A percentile compares a stretch with the other conserved stretches of the same genome.
phyloP scores from a whole-genome alignment of 176 grass and related monocot species.

The Juncus effusus region DNA sequence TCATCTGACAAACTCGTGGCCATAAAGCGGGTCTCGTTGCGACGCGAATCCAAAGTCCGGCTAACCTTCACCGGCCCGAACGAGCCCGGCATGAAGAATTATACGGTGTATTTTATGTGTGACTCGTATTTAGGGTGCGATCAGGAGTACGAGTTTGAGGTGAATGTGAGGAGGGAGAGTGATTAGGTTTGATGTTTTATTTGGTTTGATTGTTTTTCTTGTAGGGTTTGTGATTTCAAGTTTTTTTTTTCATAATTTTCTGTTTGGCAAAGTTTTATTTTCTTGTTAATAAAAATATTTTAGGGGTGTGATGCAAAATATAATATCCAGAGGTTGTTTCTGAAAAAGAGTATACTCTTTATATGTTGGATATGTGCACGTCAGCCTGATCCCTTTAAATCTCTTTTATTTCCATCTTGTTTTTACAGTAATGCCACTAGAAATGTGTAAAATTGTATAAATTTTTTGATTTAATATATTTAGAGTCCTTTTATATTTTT shows the following conservation, averaged over 20 bases:
- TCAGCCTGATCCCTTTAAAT: constrained; percentile 16
- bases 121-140: constrained; percentile 90
- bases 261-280: neutral
- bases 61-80: constrained; percentile 57
- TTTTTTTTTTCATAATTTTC: too few relatives aligned
- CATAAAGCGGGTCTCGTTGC: constrained; percentile 73
- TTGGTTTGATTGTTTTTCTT: too few relatives aligned
- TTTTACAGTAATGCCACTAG: neutral
- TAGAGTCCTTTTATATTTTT: too few relatives aligned
- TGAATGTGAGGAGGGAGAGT: constrained; percentile 38
- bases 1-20: constrained; percentile 71
- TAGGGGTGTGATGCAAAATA: constrained; percentile 14
- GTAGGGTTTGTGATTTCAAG: too few relatives aligned
- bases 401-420: neutral
- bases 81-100: constrained; percentile 57
- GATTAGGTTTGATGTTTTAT: too few relatives aligned
- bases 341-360: constrained; percentile 1
- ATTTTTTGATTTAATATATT: too few relatives aligned
- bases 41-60: constrained; percentile 70
- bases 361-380: constrained; percentile 22
- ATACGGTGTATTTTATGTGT: constrained; percentile 90
- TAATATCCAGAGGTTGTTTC: constrained; percentile 29
- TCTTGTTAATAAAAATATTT: neutral
- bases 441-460: neutral
- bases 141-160: constrained; percentile 74